Evolutionary conservation across 192 early-diverging fungal species (phyloP).

Genomic region (Coemansia sp.): DNA sequence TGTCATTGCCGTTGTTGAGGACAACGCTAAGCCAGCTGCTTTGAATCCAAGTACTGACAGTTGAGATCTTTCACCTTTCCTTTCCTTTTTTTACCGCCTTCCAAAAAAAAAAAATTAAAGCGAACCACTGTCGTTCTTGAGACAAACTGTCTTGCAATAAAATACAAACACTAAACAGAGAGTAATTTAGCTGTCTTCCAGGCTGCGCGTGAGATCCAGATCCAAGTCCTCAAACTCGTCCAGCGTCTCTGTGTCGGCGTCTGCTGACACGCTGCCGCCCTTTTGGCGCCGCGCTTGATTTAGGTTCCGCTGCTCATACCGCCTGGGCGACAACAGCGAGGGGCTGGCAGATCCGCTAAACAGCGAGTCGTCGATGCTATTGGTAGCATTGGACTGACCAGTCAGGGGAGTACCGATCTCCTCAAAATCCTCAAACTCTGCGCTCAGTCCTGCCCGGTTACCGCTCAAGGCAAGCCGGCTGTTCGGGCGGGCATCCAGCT

Average conservation of each 20-base stretch:
- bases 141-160: no score
- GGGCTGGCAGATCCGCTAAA: constrained; percentile 29
- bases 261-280: not conserved
- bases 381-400: constrained; percentile 1
- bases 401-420: constrained; percentile 31
- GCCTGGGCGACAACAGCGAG: constrained; percentile 3
- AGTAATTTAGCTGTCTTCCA: constrained; percentile 7
- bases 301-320: not conserved
- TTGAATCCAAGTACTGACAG: not conserved
- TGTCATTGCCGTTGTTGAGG: not conserved
- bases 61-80: not conserved
- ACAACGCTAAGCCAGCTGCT: not conserved
- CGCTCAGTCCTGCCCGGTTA: constrained; percentile 15
- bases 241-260: constrained; percentile 5
- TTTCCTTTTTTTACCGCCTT: not conserved
- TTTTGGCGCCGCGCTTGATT: not conserved
- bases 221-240: constrained; percentile 55
- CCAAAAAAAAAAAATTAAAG: no score
- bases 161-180: not conserved
- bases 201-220: constrained; percentile 35
- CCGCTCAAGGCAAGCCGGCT: not conserved
- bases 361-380: constrained; percentile 30
- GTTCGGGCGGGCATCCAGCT: constrained; percentile 5
- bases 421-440: constrained; percentile 51
- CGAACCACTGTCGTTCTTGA: no score